These are phyloP conservation scores for Pecoramyces ruminantium DNA, from an alignment of 192 early-diverging fungal species.

Conservation along the genomic window DNA sequence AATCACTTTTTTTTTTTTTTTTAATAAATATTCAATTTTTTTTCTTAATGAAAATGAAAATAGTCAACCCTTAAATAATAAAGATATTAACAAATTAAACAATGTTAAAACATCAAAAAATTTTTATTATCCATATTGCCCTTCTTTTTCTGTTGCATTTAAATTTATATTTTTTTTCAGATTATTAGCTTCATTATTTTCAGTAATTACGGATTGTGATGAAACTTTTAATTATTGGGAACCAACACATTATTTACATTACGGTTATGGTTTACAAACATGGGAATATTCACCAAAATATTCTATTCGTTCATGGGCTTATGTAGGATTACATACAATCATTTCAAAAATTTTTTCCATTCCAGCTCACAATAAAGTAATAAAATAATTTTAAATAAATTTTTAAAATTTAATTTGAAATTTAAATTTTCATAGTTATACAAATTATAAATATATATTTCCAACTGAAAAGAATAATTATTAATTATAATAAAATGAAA, in stretches of 20 bases:
- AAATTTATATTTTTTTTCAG: conserved; percentile 28
- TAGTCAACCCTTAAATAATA: neutral
- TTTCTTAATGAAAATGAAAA: too few relatives aligned
- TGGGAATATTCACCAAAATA: conserved; percentile 93
- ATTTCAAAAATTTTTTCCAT: conserved; percentile 22
- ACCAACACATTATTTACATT: conserved; percentile 69
- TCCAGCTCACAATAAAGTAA: conserved; percentile 20
- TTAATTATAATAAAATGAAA: too few relatives aligned
- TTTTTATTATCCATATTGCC: conserved; percentile 10
- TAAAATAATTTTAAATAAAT: too few relatives aligned
- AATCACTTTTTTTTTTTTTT: too few relatives aligned
- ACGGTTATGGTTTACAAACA: conserved; percentile 74
- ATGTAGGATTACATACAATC: conserved; percentile 39
- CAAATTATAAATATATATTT: too few relatives aligned
- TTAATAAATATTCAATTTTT: too few relatives aligned
- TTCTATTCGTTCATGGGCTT: conserved; percentile 76
- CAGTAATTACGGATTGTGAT: conserved; percentile 60
- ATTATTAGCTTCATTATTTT: conserved; percentile 29
- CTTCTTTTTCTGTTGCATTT: conserved; percentile 31
- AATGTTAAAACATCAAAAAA: neutral
- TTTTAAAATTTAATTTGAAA: too few relatives aligned
- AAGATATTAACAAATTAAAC: neutral
- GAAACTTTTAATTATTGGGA: conserved; percentile 97
- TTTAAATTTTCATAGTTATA: too few relatives aligned
- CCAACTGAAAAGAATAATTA: too few relatives aligned